Conservation (phyloP, 192 early-diverging fungal species). For the Hyaloraphidium curvatum region DNA sequence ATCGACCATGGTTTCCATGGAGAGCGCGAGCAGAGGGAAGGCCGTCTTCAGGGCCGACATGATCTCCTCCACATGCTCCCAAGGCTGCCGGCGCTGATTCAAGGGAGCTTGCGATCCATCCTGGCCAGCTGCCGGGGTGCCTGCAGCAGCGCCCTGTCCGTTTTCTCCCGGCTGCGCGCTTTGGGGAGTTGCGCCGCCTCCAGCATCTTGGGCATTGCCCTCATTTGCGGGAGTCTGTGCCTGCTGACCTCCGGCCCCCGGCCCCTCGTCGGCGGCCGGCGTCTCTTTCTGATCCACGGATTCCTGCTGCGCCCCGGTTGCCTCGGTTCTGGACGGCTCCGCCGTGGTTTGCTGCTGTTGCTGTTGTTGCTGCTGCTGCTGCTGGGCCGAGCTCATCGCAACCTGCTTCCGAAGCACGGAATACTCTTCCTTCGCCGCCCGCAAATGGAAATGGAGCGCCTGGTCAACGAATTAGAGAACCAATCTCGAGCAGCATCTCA, state of each 20-base stretch:
- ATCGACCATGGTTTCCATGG: constrained; percentile 98
- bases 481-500: background rate
- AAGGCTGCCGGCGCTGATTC: constrained; percentile 35
- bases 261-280: too few relatives aligned
- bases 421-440: constrained; percentile 82
- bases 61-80: constrained; percentile 83
- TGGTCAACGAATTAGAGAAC: constrained; percentile 17
- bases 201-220: background rate
- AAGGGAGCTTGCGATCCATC: background rate
- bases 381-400: constrained; percentile 6
- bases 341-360: constrained; percentile 2
- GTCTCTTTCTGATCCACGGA: too few relatives aligned
- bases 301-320: too few relatives aligned
- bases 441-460: constrained; percentile 84
- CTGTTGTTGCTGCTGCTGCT: constrained; percentile 6
- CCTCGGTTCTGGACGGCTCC: too few relatives aligned
- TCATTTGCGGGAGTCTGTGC: too few relatives aligned
- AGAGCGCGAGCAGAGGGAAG: constrained; percentile 75
- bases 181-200: background rate
- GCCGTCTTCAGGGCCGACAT: constrained; percentile 89
- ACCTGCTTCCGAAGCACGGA: constrained; percentile 38
- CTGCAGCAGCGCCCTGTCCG: background rate
- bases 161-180: background rate
- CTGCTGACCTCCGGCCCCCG: too few relatives aligned
- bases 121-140: background rate